Evolutionary conservation across 371 early-diverging fungal genomes (phyloP).

Genomic region (Apophysomyces trapeziformis): DNA sequence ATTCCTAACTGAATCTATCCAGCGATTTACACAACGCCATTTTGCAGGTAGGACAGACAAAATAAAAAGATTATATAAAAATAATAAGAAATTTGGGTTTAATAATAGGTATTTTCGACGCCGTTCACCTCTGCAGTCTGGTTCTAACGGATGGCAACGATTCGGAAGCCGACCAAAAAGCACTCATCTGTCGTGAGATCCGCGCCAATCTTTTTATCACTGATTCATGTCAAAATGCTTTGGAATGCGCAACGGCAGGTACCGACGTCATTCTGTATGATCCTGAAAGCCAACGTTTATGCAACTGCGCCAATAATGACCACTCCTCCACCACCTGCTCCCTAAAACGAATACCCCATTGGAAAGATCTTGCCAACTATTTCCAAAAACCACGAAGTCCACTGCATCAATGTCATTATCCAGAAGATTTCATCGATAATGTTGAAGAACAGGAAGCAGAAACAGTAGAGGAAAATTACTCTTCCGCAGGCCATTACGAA

Average conservation of each 20-base stretch:
- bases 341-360: constrained; percentile 41
- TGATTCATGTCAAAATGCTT: constrained; percentile 51
- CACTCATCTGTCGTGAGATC: constrained; percentile 56
- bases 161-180: constrained; percentile 53
- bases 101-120: constrained; percentile 48
- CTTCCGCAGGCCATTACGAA: constrained; percentile 20
- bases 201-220: constrained; percentile 56
- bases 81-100: constrained; percentile 10
- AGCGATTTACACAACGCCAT: constrained; percentile 54
- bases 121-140: constrained; percentile 57
- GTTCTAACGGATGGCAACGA: constrained; percentile 49
- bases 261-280: constrained; percentile 53
- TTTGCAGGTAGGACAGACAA: constrained; percentile 38
- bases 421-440: constrained; percentile 19
- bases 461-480: neutral
- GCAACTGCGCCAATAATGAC: neutral
- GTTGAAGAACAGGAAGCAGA: constrained; percentile 15
- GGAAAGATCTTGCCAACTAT: constrained; percentile 53
- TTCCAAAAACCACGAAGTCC: constrained; percentile 59
- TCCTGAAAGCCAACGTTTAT: constrained; percentile 10
- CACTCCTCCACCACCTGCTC: no score
- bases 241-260: constrained; percentile 46
- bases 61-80: neutral
- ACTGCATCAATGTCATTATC: constrained; percentile 40
- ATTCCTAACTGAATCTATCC: constrained; percentile 55